Evolutionary conservation across 2,329 filamentous ascomycete genomes (phyloP), one percentile per base, ranked within the genome.

Genomic region (Raffaelea albimanens): DNA sequence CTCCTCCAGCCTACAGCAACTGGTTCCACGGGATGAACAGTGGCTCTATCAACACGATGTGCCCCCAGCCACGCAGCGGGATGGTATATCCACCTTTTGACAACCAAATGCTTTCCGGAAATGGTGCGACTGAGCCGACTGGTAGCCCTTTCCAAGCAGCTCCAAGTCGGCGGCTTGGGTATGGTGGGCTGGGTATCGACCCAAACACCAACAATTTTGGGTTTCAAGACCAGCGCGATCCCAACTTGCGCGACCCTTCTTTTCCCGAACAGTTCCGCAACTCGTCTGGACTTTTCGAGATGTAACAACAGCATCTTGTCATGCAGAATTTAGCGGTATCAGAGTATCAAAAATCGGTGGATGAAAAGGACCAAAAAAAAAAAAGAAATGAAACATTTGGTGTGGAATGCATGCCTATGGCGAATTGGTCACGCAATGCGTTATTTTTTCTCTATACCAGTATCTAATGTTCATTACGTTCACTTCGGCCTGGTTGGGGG

Each of bases 1-100:
- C 45, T 2, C 25, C 48, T 11, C 13, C 50, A 1, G 34, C 8
- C 8, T 55, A 50, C 19, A 34, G 25, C 7, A 38, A 29, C 13
- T 44, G 34, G 2, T 48, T 49, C 20, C 42, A 50, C 13, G 40
- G 36, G 7, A 43, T 56, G 40, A 29, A 14, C 9, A 43, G 13
- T 43, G 41, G 9, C 21, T 39, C 47, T 4, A 33, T 53, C 18
- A 46, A 38, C 11, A 31, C 43, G 1, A 25, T 54, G 3, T 47
- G 39, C 23, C 33, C 50, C 2, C 55, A 56, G 25, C 41, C 48
- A 2, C 46, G 52, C 1, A 47, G 11, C n/a, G 23, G 21, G 2
- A 34, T 23, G 13, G 50, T 53, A 31, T 61, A 60, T 48, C 55
- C 55, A 13, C 56, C 57, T n/a, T 57, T 60, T 18, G 60, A 63